Evolutionary conservation across 2,329 filamentous ascomycete species (phyloP).

Genomic region (Leptographium lundbergii): DNA sequence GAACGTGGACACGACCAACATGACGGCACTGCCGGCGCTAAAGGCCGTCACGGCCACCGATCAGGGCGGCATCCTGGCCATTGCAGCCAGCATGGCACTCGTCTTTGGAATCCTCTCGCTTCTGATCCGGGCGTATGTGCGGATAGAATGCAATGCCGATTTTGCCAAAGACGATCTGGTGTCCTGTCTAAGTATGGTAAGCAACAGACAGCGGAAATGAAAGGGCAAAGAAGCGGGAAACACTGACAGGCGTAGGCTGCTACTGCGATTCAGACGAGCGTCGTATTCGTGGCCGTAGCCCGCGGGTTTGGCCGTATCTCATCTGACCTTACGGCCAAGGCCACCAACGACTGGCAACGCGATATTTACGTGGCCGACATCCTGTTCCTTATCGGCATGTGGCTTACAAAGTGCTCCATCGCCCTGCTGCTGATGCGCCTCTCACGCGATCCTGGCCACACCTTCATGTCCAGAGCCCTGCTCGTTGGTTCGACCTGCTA

Average conservation of each 20-base stretch:
- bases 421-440: constrained; percentile 30
- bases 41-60: constrained; percentile 22
- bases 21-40: constrained; percentile 18
- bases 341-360: constrained; percentile 17
- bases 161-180: constrained; percentile 23
- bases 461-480: constrained; percentile 20
- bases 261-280: constrained; percentile 21
- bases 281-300: constrained; percentile 23
- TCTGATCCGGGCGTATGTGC: constrained; percentile 25
- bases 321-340: constrained; percentile 10
- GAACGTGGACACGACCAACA: constrained; percentile 4
- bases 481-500: constrained; percentile 24
- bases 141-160: constrained; percentile 17
- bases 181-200: constrained; percentile 17
- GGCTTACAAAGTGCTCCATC: constrained; percentile 29
- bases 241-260: constrained; percentile 15
- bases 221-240: neutral
- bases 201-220: neutral
- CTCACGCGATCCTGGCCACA: constrained; percentile 28
- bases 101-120: constrained; percentile 25
- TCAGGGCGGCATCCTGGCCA: constrained; percentile 26
- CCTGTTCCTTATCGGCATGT: constrained; percentile 27
- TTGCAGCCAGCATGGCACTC: constrained; percentile 24
- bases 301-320: constrained; percentile 25
- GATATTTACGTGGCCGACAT: constrained; percentile 26